Evolutionary conservation across 768 basidiomycete genomes (phyloP).

Genomic region (Mycena galopus): DNA sequence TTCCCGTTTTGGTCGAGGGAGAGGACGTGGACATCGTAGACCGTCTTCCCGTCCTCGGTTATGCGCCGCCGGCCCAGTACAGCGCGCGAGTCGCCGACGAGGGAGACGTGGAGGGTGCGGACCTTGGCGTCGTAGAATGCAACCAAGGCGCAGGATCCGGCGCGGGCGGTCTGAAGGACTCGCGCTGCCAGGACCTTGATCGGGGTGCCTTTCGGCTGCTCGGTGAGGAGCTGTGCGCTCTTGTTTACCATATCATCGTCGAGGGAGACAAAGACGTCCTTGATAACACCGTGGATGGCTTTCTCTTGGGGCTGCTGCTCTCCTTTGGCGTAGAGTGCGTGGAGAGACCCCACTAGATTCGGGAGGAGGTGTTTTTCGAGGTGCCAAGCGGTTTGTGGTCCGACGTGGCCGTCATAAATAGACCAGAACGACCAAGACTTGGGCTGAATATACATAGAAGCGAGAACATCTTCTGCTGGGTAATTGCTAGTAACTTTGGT

Average conservation of each 20-base stretch:
- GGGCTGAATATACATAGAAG: neutral
- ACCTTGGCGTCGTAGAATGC: conserved; percentile 58
- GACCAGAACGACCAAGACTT: conserved; percentile 32
- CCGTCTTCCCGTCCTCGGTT: conserved; percentile 37
- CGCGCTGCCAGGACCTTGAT: conserved; percentile 43
- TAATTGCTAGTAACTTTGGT: conserved; percentile 13
- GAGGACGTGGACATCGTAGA: conserved; percentile 57
- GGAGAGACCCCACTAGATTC: conserved; percentile 4
- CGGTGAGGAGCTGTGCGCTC: conserved; percentile 43
- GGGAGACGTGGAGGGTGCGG: conserved; percentile 55
- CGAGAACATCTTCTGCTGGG: conserved; percentile 25
- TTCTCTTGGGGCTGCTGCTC: conserved; percentile 40
- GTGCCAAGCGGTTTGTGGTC: conserved; percentile 22
- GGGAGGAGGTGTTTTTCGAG: conserved; percentile 25
- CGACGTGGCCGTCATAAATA: conserved; percentile 34
- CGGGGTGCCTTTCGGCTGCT: conserved; percentile 19
- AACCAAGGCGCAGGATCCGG: conserved; percentile 61
- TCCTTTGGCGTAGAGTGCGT: conserved; percentile 15
- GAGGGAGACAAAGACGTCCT: conserved; percentile 51
- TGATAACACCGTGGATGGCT: conserved; percentile 52
- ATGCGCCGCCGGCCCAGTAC: conserved; percentile 57
- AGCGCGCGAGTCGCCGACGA: conserved; percentile 64
- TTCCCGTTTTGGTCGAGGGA: conserved; percentile 56
- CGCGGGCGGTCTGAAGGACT: conserved; percentile 49
- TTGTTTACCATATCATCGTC: conserved; percentile 59